Base-by-base conservation (phyloP, 805 yeast genomes). In the Lipomyces kockii region DNA sequence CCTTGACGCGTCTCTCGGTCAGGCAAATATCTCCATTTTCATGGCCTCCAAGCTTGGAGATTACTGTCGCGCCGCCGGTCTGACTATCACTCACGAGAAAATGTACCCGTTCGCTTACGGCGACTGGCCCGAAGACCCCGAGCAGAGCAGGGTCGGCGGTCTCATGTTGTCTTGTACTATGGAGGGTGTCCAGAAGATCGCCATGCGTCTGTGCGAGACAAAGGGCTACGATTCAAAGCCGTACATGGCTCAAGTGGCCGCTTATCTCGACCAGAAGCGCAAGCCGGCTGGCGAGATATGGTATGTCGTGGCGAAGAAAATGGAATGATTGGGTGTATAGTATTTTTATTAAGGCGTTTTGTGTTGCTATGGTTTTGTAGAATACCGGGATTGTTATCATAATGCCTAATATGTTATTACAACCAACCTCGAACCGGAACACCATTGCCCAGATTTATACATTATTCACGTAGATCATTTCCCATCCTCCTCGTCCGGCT, bases 91-190 rank as follows among this genome's bases (percentile, higher is more conserved):
- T 27, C 54, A 51, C 37, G 60, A 51, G 20, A 51, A 63, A 27
- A 37, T 52, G 17, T 66, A 51, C 43, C 53, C 66, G 17, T 66
- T 66, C 54, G 39, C 59, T 22, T 32, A 58, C 51, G 66, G 69
- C 27, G 58, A 43, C 37, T 62, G 54, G 46, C 60, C 60, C 25
- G 53, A 20, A 34, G 61, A 53, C 56, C 54, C 35, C 20, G 46
- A 60, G 27, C 62, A 58, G 49, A 49, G 51, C 9, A 54, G 69
- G 32, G 20, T 66, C 17, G 69, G 69, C 25, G 66, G 27, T 12
- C 57, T 65, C 37, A 58, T 58, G 64, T 56, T 27, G 27, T 9
- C 35, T 12, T 57, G 56, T 56, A 53, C 51, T 2, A 22, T 39
- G 9, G 68, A 65, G n/a, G 57, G 64, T 14, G 39, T 54, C 49